Percentiles rank a stretch among this genome's conserved stretches.
Evolutionary conservation across 495 filamentous ascomycete genomes (phyloP).

Genomic region (Jackrogersella minutella): DNA sequence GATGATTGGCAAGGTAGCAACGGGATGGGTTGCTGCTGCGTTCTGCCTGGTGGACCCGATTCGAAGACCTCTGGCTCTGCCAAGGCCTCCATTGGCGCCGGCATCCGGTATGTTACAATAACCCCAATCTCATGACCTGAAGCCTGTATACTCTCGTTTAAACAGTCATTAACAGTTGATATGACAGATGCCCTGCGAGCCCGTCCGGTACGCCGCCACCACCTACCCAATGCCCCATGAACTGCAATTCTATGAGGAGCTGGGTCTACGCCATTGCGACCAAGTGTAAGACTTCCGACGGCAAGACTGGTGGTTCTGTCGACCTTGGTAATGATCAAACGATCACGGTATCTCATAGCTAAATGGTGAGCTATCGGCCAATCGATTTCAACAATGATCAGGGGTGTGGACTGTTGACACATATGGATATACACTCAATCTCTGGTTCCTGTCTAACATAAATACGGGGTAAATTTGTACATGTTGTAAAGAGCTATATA

Average conservation of each 20-base stretch:
- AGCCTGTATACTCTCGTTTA: too few species aligned
- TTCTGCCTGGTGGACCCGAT: conserved; percentile 10
- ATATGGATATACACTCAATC: background rate
- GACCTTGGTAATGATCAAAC: background rate
- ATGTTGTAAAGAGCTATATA: too few species aligned
- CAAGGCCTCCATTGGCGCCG: conserved; percentile 19
- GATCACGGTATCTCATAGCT: conserved; percentile 14
- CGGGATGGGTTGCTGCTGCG: conserved; percentile 16
- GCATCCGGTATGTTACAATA: background rate
- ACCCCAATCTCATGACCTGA: too few species aligned
- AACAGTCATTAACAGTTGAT: background rate
- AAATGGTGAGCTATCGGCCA: background rate
- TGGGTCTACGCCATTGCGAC: conserved; percentile 30
- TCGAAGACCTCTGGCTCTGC: conserved; percentile 9
- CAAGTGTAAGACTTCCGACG: conserved; percentile 16
- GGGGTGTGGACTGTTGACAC: background rate
- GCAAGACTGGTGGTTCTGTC: conserved; percentile 13
- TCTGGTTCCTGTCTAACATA: background rate
- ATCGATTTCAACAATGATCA: background rate
- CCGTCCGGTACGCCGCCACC: conserved; percentile 16
- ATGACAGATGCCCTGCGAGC: conserved; percentile 3
- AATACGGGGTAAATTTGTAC: background rate
- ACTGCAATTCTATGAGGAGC: conserved; percentile 20
- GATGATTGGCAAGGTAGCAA: conserved; percentile 23
- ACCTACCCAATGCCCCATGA: conserved; percentile 11